phyloP scores from a whole-genome alignment of 169 alveolate genomes.

The Plasmodium gaboni region DNA sequence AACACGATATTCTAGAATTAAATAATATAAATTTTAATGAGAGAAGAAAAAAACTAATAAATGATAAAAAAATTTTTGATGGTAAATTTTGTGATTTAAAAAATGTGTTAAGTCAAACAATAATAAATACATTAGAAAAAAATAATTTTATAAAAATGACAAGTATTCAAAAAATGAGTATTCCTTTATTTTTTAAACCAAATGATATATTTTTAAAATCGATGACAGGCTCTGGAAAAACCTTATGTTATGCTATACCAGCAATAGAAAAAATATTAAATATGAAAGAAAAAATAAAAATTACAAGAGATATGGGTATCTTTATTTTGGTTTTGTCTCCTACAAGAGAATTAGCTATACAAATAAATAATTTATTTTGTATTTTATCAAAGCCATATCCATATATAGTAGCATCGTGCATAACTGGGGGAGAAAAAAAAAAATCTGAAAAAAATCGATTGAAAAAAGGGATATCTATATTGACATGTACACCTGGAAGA shows the following conservation, averaged over 20 bases:
- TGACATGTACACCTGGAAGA: conserved; percentile 99
- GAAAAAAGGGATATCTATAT: conserved; percentile 93
- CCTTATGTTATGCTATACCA: conserved; percentile 96
- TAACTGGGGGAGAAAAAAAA: conserved; percentile 93
- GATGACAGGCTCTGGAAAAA: conserved; percentile 98
- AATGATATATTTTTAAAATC: conserved; percentile 94
- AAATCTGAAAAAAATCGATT: conserved; percentile 93
- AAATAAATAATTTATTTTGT: conserved; percentile 79
- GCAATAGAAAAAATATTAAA: conserved; percentile 85
- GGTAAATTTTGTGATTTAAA: conserved; percentile 66
- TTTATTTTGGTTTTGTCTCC: conserved; percentile 86
- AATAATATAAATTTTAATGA: neutral
- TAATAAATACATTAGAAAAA: conserved; percentile 79
- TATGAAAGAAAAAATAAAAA: conserved; percentile 44
- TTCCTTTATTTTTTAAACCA: conserved; percentile 92
- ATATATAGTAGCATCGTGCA: conserved; percentile 85
- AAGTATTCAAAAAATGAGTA: conserved; percentile 91
- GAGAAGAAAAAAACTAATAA: neutral
- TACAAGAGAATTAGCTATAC: conserved; percentile 93
- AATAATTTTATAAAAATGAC: conserved; percentile 82
- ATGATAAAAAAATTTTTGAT: conserved; percentile 32
- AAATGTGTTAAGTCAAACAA: conserved; percentile 24
- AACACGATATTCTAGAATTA: neutral
- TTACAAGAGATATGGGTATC: conserved; percentile 89
- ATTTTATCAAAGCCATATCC: conserved; percentile 80